Evolutionary conservation across 2,329 filamentous ascomycete species (phyloP), one percentile per base, ranked within the genome.

Genomic region (Aureobasidium sp.): DNA sequence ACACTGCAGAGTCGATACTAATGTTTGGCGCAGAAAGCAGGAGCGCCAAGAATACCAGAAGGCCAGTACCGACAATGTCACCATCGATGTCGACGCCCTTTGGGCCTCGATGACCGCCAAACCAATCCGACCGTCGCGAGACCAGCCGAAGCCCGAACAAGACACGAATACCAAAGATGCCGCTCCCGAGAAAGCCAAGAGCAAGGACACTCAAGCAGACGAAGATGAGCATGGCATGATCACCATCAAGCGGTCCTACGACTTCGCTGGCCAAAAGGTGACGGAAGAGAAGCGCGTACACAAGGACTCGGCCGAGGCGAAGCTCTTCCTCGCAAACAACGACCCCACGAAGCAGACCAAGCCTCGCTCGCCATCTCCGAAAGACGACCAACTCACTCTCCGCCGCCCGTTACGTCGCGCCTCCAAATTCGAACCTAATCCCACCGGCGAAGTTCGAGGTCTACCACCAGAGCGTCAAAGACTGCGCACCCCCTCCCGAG

Each of bases 191-290:
- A 5, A 34, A 16, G 63, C 67, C 41, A 49, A 59, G 16, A 63
- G 67, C 51, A 64, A 66, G 61, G 25, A 34, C 13, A 16, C 30
- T 5, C 39, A 34, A 64, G 67, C 69, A 44, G 68, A 68, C 37
- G 61, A 61, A 41, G 53, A 62, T 16, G 61, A 64, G n/a, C 76
- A 81, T 50, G 76, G 81, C 59, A 77, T 77, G 66, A 76, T 84
- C 62, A 81, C 77, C 44, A 84, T 84, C 66, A 81, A 78, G 65
- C 77, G 80, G 32, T 81, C 76, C 21, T 82, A 83, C 69, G 79
- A 79, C 59, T 84, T 82, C 66, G 82, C 82, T 2, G 82, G 82
- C 49, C 79, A 83, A 67, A 74, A 77, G 51, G 79, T 79, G 61
- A 80, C 79, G 3, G 78, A 83, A 63, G 77, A 81, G 62, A 82